A percentile compares a stretch with the other conserved stretches of the same genome.
phyloP scores from a whole-genome alignment of 768 basidiomycete species.

The Lyophyllum shimeji region DNA sequence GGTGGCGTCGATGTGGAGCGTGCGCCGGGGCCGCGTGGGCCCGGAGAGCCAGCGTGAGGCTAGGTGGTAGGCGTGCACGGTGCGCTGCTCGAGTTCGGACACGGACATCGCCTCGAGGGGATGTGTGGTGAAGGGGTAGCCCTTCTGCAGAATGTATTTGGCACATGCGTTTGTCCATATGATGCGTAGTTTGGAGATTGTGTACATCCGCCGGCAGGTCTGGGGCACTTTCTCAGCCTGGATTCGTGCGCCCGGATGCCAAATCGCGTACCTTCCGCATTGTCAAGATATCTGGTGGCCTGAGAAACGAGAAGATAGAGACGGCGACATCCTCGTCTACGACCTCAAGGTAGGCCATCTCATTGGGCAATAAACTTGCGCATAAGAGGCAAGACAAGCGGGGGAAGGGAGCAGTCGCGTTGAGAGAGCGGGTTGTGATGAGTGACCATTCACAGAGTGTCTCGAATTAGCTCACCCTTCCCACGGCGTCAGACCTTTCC shows the following conservation, averaged over 20 bases:
- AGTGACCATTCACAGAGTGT: background rate
- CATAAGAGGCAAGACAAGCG: background rate
- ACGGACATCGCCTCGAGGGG: constrained; percentile 35
- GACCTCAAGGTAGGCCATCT: background rate
- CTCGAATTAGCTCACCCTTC: background rate
- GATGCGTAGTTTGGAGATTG: constrained; percentile 45
- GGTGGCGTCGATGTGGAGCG: constrained; percentile 27
- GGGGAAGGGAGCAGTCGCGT: background rate
- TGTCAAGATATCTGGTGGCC: constrained; percentile 38
- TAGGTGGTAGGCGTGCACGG: constrained; percentile 44
- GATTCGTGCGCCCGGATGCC: background rate
- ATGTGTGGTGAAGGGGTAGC: constrained; percentile 50
- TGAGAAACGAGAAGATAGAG: constrained; percentile 30
- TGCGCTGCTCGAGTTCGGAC: constrained; percentile 44
- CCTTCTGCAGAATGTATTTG: constrained; percentile 39
- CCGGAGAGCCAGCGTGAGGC: constrained; percentile 47
- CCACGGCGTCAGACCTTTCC: constrained; percentile 12
- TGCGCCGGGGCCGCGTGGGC: constrained; percentile 11
- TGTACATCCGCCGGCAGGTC: constrained; percentile 50
- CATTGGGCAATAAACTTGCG: too few relatives aligned
- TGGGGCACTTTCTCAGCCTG: constrained; percentile 19
- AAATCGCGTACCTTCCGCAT: constrained; percentile 39
- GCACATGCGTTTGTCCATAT: constrained; percentile 57
- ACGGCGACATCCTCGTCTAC: constrained; percentile 31
- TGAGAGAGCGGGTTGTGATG: background rate